Evolutionary conservation across 2,329 filamentous ascomycete species (phyloP), one percentile per base, ranked within the genome.

Genomic region (Arthrobotrys megalospora): DNA sequence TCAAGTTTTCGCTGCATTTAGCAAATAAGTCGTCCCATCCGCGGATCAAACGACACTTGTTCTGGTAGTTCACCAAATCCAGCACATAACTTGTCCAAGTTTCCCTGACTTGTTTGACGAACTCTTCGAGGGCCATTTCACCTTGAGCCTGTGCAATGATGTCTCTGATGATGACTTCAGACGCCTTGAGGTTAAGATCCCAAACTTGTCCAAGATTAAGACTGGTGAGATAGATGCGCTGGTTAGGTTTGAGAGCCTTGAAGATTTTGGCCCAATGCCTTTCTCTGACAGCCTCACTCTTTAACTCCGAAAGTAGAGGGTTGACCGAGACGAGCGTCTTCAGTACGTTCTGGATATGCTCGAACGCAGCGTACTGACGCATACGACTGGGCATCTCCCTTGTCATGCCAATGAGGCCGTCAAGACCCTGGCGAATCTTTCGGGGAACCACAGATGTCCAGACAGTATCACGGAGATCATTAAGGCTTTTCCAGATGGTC

Each of bases 321-420:
- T 98, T 99, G 81, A 97, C 93, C 84, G 97, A 98, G 80, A 97
- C 88, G 60, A 97, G 89, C 79, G 94, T 91, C 52, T 94, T 92
- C 47, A 99, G 89, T 34, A 96, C 92, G 80, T 90, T 93, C 84
- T 99, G 96, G 45, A 99, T 94, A 83, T 99, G 95, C 85, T 99
- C 96, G 83, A 99, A 99, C n/a, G 96, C 96, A 81, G 96, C 95
- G 84, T 99, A 99, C 83, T 99, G 96, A 78, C 96, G 91, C 95
- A 99, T 98, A 76, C 96, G 91, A 85, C 94, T 97, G 0, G 96
- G 96, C 96, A 99, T 98, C 80, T 98, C 95, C 86, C 97, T 98
- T 41, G 94, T 98, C 89, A 97, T 97, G 87, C 97, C 97, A 84
- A 98, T 93, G 66, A 98, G 88, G 58, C 92, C 91, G 83, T 99